phyloP scores from a whole-genome alignment of 2,329 filamentous ascomycete species.

The Claviceps africana region DNA sequence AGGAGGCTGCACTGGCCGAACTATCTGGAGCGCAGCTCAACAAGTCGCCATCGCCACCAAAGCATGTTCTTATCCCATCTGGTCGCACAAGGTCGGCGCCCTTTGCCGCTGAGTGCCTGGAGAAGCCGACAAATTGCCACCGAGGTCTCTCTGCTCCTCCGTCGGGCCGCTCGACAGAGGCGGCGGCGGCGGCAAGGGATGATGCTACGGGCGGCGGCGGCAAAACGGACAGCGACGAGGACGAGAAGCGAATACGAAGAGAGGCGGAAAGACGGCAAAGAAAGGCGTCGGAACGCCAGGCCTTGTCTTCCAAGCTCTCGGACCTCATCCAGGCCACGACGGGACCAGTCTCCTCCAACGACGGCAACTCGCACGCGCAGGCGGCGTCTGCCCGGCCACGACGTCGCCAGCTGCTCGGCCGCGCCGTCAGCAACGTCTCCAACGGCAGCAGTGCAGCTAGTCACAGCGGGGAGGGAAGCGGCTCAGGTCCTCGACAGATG shows the following conservation, averaged over 20 bases:
- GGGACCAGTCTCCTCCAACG: conserved; percentile 1
- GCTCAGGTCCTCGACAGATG: conserved; percentile 10
- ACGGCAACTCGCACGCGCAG: conserved; percentile 7
- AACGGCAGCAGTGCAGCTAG: conserved; percentile 33
- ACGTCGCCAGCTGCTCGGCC: conserved; percentile 40
- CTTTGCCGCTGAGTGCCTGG: conserved; percentile 7
- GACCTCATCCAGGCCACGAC: conserved; percentile 22
- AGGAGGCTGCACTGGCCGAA: conserved; percentile 26
- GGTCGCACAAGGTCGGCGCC: conserved; percentile 26
- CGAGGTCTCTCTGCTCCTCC: conserved; percentile 7
- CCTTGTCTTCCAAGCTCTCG: conserved; percentile 28
- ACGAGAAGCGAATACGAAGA: conserved; percentile 4
- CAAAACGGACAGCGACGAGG: conserved; percentile 3
- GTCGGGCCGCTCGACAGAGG: not conserved
- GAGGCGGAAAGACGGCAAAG: conserved; percentile 13
- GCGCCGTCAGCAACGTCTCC: conserved; percentile 44
- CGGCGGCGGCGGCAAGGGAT: not conserved
- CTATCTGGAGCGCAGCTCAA: conserved; percentile 27
- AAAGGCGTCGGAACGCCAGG: conserved; percentile 25
- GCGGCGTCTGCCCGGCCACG: conserved; percentile 13
- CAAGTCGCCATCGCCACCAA: conserved; percentile 23
- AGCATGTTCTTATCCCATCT: conserved; percentile 8
- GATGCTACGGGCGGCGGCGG: not conserved
- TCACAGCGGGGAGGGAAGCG: conserved; percentile 12
- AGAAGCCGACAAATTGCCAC: conserved; percentile 2